A percentile compares a stretch with the other conserved stretches of the same genome.
Conservation (phyloP, 2,329 filamentous ascomycete species). For the Verticillium nubilum region DNA sequence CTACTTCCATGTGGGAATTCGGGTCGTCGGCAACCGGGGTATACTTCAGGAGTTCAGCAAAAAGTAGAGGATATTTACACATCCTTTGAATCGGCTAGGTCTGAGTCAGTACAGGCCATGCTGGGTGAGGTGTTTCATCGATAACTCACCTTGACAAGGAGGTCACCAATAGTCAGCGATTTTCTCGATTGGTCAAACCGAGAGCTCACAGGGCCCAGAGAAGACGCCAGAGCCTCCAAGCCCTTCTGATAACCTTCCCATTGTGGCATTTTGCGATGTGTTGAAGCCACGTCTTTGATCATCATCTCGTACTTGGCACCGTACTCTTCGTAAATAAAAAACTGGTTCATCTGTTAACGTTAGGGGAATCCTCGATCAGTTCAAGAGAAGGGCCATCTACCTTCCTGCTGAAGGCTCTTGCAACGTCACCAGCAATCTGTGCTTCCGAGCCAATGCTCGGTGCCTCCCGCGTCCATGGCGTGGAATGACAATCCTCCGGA, state of each 20-base stretch:
- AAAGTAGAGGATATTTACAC: conserved; percentile 84
- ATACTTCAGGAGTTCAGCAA: conserved; percentile 74
- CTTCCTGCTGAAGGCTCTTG: conserved; percentile 55
- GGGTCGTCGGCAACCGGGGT: conserved; percentile 85
- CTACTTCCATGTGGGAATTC: conserved; percentile 72
- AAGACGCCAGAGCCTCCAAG: conserved; percentile 74
- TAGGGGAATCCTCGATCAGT: neutral
- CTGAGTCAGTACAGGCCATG: conserved; percentile 6
- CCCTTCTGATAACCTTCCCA: conserved; percentile 82
- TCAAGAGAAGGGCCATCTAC: conserved; percentile 23
- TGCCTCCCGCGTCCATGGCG: conserved; percentile 37
- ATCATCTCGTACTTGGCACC: conserved; percentile 85
- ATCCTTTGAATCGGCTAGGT: conserved; percentile 81
- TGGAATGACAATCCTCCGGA: conserved; percentile 31
- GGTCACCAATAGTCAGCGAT: conserved; percentile 74
- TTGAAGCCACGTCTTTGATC: conserved; percentile 67
- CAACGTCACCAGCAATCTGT: conserved; percentile 53
- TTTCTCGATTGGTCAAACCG: conserved; percentile 61
- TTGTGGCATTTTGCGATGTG: conserved; percentile 61
- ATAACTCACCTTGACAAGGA: conserved; percentile 74
- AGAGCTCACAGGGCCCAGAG: conserved; percentile 64
- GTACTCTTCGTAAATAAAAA: conserved; percentile 89
- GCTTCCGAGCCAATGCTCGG: conserved; percentile 53
- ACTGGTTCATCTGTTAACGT: conserved; percentile 64
- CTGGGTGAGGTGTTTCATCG: neutral